Evolutionary conservation across 1,284 basidiomycete genomes (phyloP).

Genomic region (Cryptococcus maquisensis): DNA sequence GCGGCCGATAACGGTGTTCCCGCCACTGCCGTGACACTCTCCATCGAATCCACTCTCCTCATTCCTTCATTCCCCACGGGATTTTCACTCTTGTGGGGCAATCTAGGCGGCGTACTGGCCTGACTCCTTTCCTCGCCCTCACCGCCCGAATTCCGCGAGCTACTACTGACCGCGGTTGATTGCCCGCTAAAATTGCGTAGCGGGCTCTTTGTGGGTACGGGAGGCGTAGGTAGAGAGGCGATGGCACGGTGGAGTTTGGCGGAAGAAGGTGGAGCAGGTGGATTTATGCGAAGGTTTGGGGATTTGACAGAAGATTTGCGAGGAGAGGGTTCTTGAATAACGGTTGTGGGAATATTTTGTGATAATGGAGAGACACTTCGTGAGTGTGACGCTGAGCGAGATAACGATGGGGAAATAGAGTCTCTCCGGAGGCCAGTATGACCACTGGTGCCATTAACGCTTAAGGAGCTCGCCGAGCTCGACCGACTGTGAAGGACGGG

Average conservation of each 20-base stretch:
- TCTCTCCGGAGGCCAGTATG: neutral
- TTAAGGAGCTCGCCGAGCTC: constrained; percentile 6
- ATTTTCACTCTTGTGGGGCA: neutral
- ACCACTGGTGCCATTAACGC: neutral
- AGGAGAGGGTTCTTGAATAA: constrained; percentile 4
- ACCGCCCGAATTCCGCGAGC: neutral
- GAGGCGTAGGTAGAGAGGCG: constrained; percentile 27
- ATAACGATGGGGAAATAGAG: neutral
- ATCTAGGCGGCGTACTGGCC: neutral
- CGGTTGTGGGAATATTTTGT: neutral
- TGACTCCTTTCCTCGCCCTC: neutral
- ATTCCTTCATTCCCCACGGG: neutral
- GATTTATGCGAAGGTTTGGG: constrained; percentile 24
- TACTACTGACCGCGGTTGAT: constrained; percentile 7
- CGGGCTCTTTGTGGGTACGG: constrained; percentile 43
- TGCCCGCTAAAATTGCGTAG: constrained; percentile 25
- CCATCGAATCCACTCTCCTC: constrained; percentile 5
- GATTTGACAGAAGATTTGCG: constrained; percentile 18
- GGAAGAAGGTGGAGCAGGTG: constrained; percentile 17
- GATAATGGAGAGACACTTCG: neutral
- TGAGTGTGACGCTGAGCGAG: neutral
- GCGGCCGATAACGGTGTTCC: constrained; percentile 12
- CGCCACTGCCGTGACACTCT: constrained; percentile 9
- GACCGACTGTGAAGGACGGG: neutral
- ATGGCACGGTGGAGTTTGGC: constrained; percentile 1